Base-by-base conservation (phyloP, 345 rosid species). In the Streptanthus diversifolius region DNA sequence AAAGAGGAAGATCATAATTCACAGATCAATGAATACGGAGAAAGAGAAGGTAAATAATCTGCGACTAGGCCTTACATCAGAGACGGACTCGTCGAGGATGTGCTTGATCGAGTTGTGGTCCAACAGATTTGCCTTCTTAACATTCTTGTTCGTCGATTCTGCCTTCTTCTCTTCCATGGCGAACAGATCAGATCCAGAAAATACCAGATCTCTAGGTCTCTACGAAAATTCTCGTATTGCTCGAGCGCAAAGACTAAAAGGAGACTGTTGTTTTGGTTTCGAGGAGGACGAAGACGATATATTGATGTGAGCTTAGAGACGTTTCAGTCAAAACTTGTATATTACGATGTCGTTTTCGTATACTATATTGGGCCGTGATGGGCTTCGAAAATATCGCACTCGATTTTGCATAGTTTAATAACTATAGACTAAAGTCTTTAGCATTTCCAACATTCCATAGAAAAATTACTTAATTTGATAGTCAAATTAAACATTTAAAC, bases 21-120 rank as follows among this genome's bases (percentile, higher is more conserved):
- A 47, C 32, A 71, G 68, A 69, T 63, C 55, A 24, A 25, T 22
- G 33, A 22, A 49, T 49, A 22, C 21, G n/a, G 54, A 63, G 56
- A 54, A 15, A 27, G 0, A 12, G n/a, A 32, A 49, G 8, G 4
- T 47, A 24, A 19, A 7, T 22, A 41, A 8, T 47, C 7, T 17
- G 5, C 36, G 24, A 63, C 2, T 61, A 7, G 3, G 32, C 1
- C 74, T 61, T 78, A 95, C 99, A 86, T 92, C 97, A 17, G 97
- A 79, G 71, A 85, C 93, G 61, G 93, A 83, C 80, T 95, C 99
- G 68, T 95, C 99, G 45, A 92, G 98, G 66, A 84, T 61, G 84
- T 95, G 93, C 78, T 95, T 95, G 85, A 95, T 86, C 33, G 98
- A 90, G 85, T 90, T 75, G 79, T 92, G 99, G 83, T 95, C 99